Evolutionary conservation across 805 yeast genomes (phyloP), one percentile per base, ranked within the genome.

Genomic region (Dipodascus geniculatus): DNA sequence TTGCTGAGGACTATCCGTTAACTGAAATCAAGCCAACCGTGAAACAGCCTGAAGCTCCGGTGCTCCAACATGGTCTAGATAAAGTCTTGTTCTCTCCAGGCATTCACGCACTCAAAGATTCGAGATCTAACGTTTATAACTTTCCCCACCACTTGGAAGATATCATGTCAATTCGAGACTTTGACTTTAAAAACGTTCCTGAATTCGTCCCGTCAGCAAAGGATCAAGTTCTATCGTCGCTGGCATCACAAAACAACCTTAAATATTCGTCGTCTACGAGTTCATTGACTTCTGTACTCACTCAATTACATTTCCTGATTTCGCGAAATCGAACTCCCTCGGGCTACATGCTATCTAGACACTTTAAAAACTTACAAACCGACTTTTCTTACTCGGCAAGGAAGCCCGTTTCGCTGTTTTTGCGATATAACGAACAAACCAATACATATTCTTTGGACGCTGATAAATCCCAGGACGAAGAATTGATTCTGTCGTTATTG

Each of bases 201-300:
- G 68, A 71, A 2, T 90, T 83, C 61, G 75, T 81, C 6, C 76
- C 87, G 0, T 82, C 95, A 0, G 78, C 86, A 2, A 78, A 78
- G 61, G 96, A 91, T 69, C 56, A 63, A 11, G 62, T 62, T 0
- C 71, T 91, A 49, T 61, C 77, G 0, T 52, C 71, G 2, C 65
- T 84, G 8, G 82, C 91, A 0, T 58, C 60, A 4, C 57, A 65
- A 16, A 24, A 63, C 4, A 59, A 62, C 17, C 56, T 56, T 28
- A 64, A 66, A 54, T 91, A 74, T 63, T 79, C 77, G 55, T 85
- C 95, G 1, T 88, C 96, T 1, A 89, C 98, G 0, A 85, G 95
- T 19, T 85, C 96, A 1, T 77, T 91, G 86, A 90, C 98, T 0
- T 74, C 82, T 1, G 68, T 82, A 0, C 73, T 91, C 48, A 73